Evolutionary conservation across 2,329 filamentous ascomycete species (phyloP), one percentile per base, ranked within the genome.

Genomic region (Ceratocystis albifundus): DNA sequence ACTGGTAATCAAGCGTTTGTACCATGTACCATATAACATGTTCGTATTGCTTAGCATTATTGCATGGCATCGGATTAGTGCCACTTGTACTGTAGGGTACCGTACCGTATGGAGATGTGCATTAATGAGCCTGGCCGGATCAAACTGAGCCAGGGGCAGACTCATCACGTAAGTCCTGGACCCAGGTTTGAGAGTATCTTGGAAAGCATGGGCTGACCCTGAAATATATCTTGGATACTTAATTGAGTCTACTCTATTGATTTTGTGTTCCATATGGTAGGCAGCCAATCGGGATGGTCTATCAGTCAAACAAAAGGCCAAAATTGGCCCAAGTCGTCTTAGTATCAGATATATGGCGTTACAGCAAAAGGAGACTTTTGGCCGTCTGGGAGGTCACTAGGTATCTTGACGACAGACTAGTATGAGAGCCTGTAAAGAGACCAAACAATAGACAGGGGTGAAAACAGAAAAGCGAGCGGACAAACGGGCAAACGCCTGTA

Each of bases 301-400:
- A 20, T 20, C 5, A 17, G 45, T 20, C 4, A 6, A 20, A 20
- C 17, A 48, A 48, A 15, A n/a, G 17, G 15, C n/a, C 17, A 50
- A n/a, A 8, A 25, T 8, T 53, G 20, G 1, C 48, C 20, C 32
- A 36, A 25, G 48, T 22, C 48, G 20, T 20, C 6, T 12, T 25
- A 25, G 20, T 53, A 53, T 53, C 48, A 53, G 25, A 53, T 53
- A 53, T 53, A 53, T 53, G 25, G 48, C 20, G 48, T 53, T 53
- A 53, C 48, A 53, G 25, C 10, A n/a, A 50, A 50, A 50, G 25
- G 48, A 28, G 48, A 2, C 20, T 25, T 53, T 20, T 25, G 32
- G 32, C 48, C 8, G 48, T 25, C 3, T 10, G 48, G 48, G 6
- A 25, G 25, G 48, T 12, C 48, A 25, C 25, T 7, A 1, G 15